A percentile compares a stretch with the other conserved stretches of the same genome.
Evolutionary conservation across 306 rosid species (phyloP).

Genomic region (Vigna reflexopilosa): DNA sequence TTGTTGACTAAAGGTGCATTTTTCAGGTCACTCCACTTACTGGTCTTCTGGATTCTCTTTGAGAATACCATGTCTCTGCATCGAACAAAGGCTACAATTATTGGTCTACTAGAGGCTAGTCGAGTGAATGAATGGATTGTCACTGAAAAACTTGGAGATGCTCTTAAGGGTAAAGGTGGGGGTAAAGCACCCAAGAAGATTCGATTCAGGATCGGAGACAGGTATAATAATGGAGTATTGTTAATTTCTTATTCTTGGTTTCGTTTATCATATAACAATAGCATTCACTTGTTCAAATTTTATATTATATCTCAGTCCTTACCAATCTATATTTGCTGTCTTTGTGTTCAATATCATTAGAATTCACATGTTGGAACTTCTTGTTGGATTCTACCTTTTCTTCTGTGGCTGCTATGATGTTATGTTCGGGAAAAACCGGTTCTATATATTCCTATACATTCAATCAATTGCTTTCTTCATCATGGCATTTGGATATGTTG

Average conservation of each 20-base stretch:
- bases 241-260: neutral
- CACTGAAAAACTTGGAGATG: conserved; percentile 88
- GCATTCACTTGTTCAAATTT: neutral
- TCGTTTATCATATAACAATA: neutral
- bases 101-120: conserved; percentile 73
- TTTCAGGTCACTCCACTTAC: conserved; percentile 75
- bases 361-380: conserved; percentile 71
- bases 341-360: conserved; percentile 52
- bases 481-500: conserved; percentile 81
- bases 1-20: neutral
- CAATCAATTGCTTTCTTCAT: conserved; percentile 79
- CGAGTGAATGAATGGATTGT: conserved; percentile 91
- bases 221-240: conserved; percentile 53
- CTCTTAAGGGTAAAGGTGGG: conserved; percentile 58
- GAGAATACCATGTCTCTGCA: conserved; percentile 92
- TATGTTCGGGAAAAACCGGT: conserved; percentile 68
- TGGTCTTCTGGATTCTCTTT: conserved; percentile 84
- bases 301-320: neutral
- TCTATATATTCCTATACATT: conserved; percentile 69
- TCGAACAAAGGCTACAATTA: conserved; percentile 85
- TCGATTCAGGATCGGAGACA: conserved; percentile 68
- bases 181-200: conserved; percentile 57
- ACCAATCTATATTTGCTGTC: conserved; percentile 11
- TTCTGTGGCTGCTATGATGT: conserved; percentile 73
- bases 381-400: conserved; percentile 72